Evolutionary conservation across 345 rosid genomes (phyloP).

Genomic region (Gossypium stocksii): DNA sequence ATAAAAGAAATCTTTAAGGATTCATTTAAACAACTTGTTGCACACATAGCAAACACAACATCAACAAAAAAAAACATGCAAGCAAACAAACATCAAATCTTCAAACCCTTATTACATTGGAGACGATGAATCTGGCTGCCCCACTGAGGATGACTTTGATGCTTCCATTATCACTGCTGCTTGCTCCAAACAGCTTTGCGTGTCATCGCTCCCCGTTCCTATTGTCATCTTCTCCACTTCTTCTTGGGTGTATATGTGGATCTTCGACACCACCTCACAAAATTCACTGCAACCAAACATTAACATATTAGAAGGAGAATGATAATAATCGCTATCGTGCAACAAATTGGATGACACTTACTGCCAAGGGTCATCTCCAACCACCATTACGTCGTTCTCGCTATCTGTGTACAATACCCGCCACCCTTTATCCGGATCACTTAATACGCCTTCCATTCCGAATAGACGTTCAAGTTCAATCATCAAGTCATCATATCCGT

Average conservation of each 20-base stretch:
- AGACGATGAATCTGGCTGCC: constrained; percentile 77
- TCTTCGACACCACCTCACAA: constrained; percentile 73
- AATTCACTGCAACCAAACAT: constrained; percentile 53
- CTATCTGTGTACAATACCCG: constrained; percentile 78
- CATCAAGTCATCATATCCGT: constrained; percentile 65
- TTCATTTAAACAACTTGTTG: background rate
- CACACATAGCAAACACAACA: background rate
- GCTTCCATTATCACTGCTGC: constrained; percentile 61
- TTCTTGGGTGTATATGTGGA: constrained; percentile 76
- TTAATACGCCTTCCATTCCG: constrained; percentile 78
- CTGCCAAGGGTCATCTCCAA: constrained; percentile 97
- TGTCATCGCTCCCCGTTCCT: constrained; percentile 60
- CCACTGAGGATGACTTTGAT: constrained; percentile 85
- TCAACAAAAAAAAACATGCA: background rate
- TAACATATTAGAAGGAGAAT: no score
- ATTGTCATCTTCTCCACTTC: constrained; percentile 80
- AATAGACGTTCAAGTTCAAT: constrained; percentile 71
- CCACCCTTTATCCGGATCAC: constrained; percentile 81
- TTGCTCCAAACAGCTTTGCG: constrained; percentile 88
- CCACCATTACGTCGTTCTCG: constrained; percentile 89
- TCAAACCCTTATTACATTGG: constrained; percentile 47
- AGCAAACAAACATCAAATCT: background rate
- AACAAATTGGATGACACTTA: constrained; percentile 38
- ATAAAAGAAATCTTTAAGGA: background rate
- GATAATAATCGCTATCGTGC: background rate